Evolutionary conservation across 306 rosid genomes (phyloP).

Genomic region (Acacia confusa): DNA sequence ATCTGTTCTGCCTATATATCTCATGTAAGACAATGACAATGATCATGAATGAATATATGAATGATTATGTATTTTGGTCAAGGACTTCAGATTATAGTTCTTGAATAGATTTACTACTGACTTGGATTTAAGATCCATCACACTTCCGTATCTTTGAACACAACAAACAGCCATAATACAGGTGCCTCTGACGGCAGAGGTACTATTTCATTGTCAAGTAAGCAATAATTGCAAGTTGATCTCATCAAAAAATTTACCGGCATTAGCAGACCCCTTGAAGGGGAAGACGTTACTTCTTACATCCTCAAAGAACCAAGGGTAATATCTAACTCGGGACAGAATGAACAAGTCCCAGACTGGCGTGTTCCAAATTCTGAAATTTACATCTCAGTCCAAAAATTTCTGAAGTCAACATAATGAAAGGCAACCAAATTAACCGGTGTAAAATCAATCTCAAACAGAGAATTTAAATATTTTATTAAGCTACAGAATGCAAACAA

Average conservation of each 20-base stretch:
- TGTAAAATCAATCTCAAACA: not conserved
- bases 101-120: no score
- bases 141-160: constrained; percentile 2
- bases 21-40: no score
- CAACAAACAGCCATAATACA: not conserved
- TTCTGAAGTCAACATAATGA: not conserved
- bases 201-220: not conserved
- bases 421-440: not conserved
- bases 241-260: constrained; percentile 7
- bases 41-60: no score
- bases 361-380: not conserved
- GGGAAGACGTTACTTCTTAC: not conserved
- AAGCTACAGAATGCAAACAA: not conserved
- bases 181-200: not conserved
- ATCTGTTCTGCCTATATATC: no score
- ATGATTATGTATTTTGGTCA: no score
- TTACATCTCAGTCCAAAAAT: not conserved
- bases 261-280: not conserved
- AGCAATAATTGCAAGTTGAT: not conserved
- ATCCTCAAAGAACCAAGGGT: not conserved
- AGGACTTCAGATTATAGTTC: no score
- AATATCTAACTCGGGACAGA: not conserved
- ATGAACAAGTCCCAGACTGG: not conserved
- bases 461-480: not conserved
- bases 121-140: no score